Base-by-base conservation (phyloP, 108 stramenopile genomes). In the Fistulifera pelliculosa region DNA sequence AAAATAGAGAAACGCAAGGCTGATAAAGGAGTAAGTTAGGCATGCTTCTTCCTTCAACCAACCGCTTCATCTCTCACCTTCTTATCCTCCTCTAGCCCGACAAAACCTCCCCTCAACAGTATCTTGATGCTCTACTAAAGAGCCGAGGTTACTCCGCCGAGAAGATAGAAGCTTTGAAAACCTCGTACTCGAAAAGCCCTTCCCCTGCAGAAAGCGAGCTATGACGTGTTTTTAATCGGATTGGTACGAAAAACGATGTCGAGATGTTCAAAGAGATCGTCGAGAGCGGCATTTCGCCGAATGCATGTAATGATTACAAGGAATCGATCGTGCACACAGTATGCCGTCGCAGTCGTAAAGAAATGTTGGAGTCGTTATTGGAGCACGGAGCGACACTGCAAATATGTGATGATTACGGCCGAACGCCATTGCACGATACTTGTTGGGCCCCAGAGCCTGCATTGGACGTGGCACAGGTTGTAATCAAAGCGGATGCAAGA, bases 351-450 rank as follows among this genome's bases (percentile, higher is more conserved):
- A 74, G 74, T 5, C 60, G 75, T 47, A 40, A 50, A 35, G 48
- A 68, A 25, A 49, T 77, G 28, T 59, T 81, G 0, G 57, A 56
- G 18, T 42, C 66, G 11, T 38, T 83, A 21, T 13, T 75, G 1
- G 66, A 79, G 6, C 54, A 49, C 14, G 73, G 74, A 0, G 47
- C 49, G 23, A 67, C 52, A 0, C 44, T 73, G 16, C 71, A 79
- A 56, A 66, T 78, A 40, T 45, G 52, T 50, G 74, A 93, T 61
- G 90, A 93, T 56, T 88, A 69, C 60, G 90, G 90, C 1, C 69
- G 87, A 10, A 93, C 86, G 13, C 82, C 84, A 6, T 45, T 88
- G 43, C 90, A 93, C 59, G 90, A 93, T 73, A 79, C 79, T 0
- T 88, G 81, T 25, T 93, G 90, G 90, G 76, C 74, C 14, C 58